Conservation (phyloP, 164 flowering plant genomes). For the Aristolochia contorta region DNA sequence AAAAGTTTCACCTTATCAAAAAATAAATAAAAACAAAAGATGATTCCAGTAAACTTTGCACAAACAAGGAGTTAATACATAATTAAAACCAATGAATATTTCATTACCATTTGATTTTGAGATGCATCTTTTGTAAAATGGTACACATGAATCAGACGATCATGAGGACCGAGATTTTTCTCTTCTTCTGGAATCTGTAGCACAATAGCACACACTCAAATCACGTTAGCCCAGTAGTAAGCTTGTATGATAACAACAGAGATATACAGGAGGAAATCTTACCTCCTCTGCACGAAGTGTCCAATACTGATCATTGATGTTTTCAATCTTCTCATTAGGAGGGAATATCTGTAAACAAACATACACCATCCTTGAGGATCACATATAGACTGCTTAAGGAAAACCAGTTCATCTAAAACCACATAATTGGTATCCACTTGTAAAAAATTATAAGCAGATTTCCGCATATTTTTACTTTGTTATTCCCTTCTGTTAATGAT, state of each 20-base stretch:
- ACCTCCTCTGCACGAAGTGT: constrained; percentile 85
- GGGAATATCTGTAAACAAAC: constrained; percentile 58
- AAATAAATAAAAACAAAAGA: too few relatives aligned
- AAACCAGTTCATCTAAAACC: too few relatives aligned
- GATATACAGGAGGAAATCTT: constrained; percentile 8
- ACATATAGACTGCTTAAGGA: too few relatives aligned
- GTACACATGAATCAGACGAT: constrained; percentile 91
- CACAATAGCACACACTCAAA: constrained; percentile 1
- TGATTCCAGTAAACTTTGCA: not conserved
- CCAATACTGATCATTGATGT: constrained; percentile 86
- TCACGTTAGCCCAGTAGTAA: not conserved
- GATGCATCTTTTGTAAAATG: constrained; percentile 82
- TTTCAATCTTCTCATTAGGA: constrained; percentile 63
- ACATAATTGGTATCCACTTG: too few relatives aligned
- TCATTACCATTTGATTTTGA: constrained; percentile 71
- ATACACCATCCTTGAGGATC: not conserved
- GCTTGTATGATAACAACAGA: not conserved
- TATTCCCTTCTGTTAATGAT: too few relatives aligned
- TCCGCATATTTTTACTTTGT: too few relatives aligned
- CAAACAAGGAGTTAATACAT: not conserved
- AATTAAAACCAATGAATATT: not conserved
- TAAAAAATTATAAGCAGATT: too few relatives aligned
- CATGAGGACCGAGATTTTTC: constrained; percentile 82
- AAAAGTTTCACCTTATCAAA: too few relatives aligned
- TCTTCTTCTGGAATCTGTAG: constrained; percentile 96